Percentiles rank a stretch among this genome's conserved stretches.
phyloP scores from a whole-genome alignment of 140 eudicot species.

The Senecio squalidus region DNA sequence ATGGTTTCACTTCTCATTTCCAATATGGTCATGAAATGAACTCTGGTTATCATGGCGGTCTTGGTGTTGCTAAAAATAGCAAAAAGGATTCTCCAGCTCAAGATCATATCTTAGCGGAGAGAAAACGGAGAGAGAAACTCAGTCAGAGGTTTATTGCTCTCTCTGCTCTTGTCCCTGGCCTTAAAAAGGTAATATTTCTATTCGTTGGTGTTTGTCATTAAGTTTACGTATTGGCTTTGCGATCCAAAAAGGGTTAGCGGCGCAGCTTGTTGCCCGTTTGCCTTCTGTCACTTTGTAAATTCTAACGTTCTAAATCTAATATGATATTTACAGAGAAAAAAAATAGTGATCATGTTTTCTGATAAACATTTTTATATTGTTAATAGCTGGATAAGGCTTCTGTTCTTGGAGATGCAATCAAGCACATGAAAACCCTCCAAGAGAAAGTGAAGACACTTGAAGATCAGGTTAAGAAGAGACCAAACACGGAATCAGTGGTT shows the following conservation, averaged over 20 bases:
- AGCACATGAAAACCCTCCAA: slow-evolving; percentile 74
- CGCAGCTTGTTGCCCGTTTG: too few relatives aligned
- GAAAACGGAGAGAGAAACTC: slow-evolving; percentile 75
- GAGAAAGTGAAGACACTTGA: slow-evolving; percentile 64
- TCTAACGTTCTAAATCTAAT: not conserved
- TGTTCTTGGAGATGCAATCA: slow-evolving; percentile 87
- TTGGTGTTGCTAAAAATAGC: slow-evolving; percentile 33
- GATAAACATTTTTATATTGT: not conserved
- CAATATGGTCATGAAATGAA: slow-evolving; percentile 28
- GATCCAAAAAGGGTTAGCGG: too few relatives aligned
- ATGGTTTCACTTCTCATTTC: slow-evolving; percentile 28
- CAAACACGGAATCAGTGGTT: slow-evolving; percentile 43
- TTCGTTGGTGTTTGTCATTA: not conserved
- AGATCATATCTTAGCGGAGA: slow-evolving; percentile 72
- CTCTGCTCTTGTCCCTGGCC: slow-evolving; percentile 67
- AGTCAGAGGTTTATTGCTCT: slow-evolving; percentile 68
- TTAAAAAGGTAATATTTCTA: slow-evolving; percentile 47
- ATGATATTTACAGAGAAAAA: too few relatives aligned
- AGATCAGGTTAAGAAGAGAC: slow-evolving; percentile 46
- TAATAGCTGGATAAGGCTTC: slow-evolving; percentile 85
- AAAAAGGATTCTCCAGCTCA: slow-evolving; percentile 36
- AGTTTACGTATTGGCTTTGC: too few relatives aligned
- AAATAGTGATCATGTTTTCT: too few relatives aligned
- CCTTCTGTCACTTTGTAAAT: too few relatives aligned
- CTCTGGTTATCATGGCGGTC: slow-evolving; percentile 22